Percentiles rank a stretch among this genome's conserved stretches.
Evolutionary conservation across 2,329 filamentous ascomycete species (phyloP).

Genomic region (Fusarium xylarioides): DNA sequence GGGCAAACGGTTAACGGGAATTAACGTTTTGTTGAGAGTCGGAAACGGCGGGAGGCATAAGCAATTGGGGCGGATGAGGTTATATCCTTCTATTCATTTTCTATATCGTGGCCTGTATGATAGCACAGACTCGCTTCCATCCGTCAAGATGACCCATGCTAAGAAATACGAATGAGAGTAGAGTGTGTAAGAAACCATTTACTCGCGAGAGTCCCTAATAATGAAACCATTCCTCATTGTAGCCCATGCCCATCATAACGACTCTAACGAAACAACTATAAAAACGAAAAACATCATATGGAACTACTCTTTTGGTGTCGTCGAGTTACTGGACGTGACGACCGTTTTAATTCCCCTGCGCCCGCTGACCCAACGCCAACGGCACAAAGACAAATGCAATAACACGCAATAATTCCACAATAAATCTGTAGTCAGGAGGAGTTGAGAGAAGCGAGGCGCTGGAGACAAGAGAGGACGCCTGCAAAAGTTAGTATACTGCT

Average conservation of each 20-base stretch:
- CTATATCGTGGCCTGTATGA: not conserved
- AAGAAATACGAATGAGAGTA: not conserved
- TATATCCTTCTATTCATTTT: not conserved
- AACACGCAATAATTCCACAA: slow-evolving; percentile 31
- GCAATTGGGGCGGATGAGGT: not conserved
- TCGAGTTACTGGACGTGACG: slow-evolving; percentile 7
- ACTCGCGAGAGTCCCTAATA: slow-evolving; percentile 26
- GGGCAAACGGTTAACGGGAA: slow-evolving; percentile 1
- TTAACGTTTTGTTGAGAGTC: slow-evolving; percentile 1
- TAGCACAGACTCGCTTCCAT: not conserved
- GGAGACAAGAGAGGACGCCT: slow-evolving; percentile 56
- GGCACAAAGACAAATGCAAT: slow-evolving; percentile 39
- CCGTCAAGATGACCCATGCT: not conserved
- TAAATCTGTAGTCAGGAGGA: slow-evolving; percentile 29
- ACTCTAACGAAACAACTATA: not conserved
- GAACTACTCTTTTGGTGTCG: slow-evolving; percentile 28
- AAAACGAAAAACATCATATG: not conserved
- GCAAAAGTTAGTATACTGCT: not conserved
- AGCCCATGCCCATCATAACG: not conserved
- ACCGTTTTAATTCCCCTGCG: slow-evolving; percentile 27
- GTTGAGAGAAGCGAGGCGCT: slow-evolving; percentile 50
- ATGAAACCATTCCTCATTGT: slow-evolving; percentile 2
- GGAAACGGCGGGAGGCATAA: not conserved
- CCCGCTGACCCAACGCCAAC: slow-evolving; percentile 41
- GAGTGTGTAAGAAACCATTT: slow-evolving; percentile 21